Base-by-base conservation (phyloP, 192 early-diverging fungal species). In the Coemansia sp. region DNA sequence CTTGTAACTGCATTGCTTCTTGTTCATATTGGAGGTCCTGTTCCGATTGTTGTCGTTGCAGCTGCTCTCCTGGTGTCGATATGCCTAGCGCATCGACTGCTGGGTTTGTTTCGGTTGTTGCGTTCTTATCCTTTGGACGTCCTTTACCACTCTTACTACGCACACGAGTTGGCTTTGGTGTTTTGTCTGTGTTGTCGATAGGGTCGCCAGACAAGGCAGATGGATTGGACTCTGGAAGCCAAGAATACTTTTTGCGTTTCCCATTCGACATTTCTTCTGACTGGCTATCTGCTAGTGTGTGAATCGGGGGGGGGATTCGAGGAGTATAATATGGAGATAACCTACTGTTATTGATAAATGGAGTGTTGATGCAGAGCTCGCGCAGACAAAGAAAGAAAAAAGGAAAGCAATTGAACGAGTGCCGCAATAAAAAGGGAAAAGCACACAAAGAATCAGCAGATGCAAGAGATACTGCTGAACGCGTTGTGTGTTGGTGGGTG, bases 181-280 rank as follows among this genome's bases (percentile, higher is more conserved):
- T 32, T 44, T 65, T 71, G 12, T 74, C 78, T 25, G 58, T 49
- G 22, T 49, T 69, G 23, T 71, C 78, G 4, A 41, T 44, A 9
- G 56, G 7, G 3, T 75, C 78, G 51, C 72, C 78, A 1, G 78
- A 81, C 10, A 81, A 31, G 7, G 78, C 78, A 1, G 78, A 34
- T 16, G 78, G 78, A 55, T 81, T 72, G 9, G 78, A 60, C 34
- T 81, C 78, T 1, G 78, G 78, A 16, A 81, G 60, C 78, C 78
- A 81, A 34, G 78, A 75, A 57, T 81, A 81, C 21, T 76, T 81
- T 75, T 75, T 81, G 77, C 60, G 74, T 44, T 69, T 69, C 41
- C 47, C 22, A 18, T 41, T 49, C 14, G 74, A 60, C 49, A 44
- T 44, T 1, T 0, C 16, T 44, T 44, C 12, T 34, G 32, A 16